phyloP scores from a whole-genome alignment of 2,329 filamentous ascomycete genomes.

The Colletotrichum echinochloae region DNA sequence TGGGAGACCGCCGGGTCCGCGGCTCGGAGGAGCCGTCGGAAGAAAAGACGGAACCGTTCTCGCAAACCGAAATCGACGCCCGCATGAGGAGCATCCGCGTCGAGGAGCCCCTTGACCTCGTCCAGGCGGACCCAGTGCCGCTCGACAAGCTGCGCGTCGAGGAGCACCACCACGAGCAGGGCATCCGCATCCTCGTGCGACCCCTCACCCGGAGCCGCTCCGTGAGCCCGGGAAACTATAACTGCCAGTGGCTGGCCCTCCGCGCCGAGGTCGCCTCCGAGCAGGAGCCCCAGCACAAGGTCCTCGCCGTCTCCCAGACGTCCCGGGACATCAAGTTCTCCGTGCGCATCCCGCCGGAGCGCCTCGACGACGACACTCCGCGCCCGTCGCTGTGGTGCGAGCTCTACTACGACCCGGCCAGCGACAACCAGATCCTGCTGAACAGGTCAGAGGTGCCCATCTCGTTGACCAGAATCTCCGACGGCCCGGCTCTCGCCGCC shows the following conservation, averaged over 20 bases:
- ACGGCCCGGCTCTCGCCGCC: conserved; percentile 49
- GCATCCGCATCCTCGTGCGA: conserved; percentile 68
- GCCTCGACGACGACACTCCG: conserved; percentile 54
- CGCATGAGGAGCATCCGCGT: conserved; percentile 61
- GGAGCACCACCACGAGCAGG: conserved; percentile 65
- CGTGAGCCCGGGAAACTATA: conserved; percentile 65
- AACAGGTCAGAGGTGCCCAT: conserved; percentile 69
- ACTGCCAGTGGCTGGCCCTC: conserved; percentile 68
- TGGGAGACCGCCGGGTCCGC: conserved; percentile 60
- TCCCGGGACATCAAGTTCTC: conserved; percentile 71
- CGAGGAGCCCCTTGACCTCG: conserved; percentile 55
- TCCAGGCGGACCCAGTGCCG: conserved; percentile 59
- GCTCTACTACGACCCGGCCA: conserved; percentile 69
- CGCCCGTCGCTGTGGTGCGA: conserved; percentile 69
- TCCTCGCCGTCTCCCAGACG: conserved; percentile 71
- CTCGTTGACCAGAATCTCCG: conserved; percentile 59
- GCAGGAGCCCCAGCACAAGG: conserved; percentile 64
- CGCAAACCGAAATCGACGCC: conserved; percentile 66
- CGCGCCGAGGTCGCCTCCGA: conserved; percentile 65
- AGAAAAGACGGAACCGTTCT: conserved; percentile 70
- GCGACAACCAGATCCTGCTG: conserved; percentile 68
- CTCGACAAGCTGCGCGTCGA: conserved; percentile 65
- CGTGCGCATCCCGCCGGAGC: conserved; percentile 65
- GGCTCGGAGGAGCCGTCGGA: conserved; percentile 55
- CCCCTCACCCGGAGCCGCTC: conserved; percentile 66